These are phyloP conservation scores for Hibiscus mutabilis DNA, from an alignment of 345 rosid species.

Conservation along the genomic window DNA sequence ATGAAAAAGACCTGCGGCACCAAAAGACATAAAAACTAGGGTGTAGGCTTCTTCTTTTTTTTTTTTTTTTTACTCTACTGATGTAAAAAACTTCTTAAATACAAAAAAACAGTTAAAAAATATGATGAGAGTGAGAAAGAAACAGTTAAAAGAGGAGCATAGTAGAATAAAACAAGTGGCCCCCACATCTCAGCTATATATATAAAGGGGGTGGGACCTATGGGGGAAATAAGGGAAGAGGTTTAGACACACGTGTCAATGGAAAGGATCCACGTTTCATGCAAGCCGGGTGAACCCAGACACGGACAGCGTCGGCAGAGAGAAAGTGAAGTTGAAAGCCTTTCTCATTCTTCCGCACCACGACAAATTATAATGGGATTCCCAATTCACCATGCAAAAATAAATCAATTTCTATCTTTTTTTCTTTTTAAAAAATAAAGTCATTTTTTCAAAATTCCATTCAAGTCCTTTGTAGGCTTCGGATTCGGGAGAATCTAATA, in stretches of 20 bases:
- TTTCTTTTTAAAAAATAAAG: too few species aligned
- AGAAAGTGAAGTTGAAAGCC: background rate
- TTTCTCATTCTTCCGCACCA: constrained; percentile 1
- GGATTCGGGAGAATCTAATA: too few species aligned
- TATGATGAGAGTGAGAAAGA: too few species aligned
- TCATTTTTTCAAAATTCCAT: background rate
- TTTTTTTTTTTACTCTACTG: too few species aligned
- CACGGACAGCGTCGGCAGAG: constrained; percentile 35
- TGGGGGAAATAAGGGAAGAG: background rate
- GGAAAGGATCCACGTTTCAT: constrained; percentile 20
- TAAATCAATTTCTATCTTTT: background rate
- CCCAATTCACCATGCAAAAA: background rate
- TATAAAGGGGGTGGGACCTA: background rate
- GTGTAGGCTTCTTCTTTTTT: too few species aligned
- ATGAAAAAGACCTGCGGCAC: too few species aligned
- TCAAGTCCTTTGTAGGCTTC: background rate
- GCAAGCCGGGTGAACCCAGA: background rate
- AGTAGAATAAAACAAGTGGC: background rate
- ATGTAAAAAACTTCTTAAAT: too few species aligned
- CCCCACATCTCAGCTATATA: too few species aligned
- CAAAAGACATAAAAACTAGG: too few species aligned
- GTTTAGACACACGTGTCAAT: constrained; percentile 16
- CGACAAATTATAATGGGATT: constrained; percentile 12
- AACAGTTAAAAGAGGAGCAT: background rate
- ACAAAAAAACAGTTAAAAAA: too few species aligned